phyloP scores from a whole-genome alignment of 345 rosid species.

The Rhodamnia rubescens region DNA sequence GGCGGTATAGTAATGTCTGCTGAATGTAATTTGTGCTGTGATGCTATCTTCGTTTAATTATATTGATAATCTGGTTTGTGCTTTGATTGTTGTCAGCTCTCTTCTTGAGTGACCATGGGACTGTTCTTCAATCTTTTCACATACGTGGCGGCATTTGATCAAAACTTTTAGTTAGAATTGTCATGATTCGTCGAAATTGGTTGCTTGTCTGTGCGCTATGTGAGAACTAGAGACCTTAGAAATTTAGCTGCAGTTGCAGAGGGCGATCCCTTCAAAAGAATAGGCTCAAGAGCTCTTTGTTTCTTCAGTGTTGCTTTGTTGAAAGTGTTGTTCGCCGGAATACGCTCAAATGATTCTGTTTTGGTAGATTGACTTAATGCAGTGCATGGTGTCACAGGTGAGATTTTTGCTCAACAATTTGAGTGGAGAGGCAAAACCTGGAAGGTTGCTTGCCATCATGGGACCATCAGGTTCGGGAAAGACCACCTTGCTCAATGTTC shows the following conservation, averaged over 20 bases:
- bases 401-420: constrained; percentile 77
- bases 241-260: background rate
- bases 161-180: background rate
- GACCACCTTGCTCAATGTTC: constrained; percentile 84
- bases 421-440: constrained; percentile 89
- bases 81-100: background rate
- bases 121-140: background rate
- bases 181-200: background rate
- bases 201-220: background rate
- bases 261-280: background rate
- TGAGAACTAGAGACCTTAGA: background rate
- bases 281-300: background rate
- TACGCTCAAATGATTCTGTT: background rate
- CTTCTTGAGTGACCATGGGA: background rate
- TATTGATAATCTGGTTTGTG: background rate
- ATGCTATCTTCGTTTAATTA: background rate
- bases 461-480: constrained; percentile 99
- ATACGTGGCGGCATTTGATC: background rate
- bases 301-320: background rate
- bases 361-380: background rate
- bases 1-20: background rate
- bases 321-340: background rate
- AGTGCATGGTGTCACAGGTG: constrained; percentile 23
- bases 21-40: too few species aligned
- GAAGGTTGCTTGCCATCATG: constrained; percentile 89